Conservation (phyloP, 2,329 filamentous ascomycete species). For the Plenodomus lindquistii region DNA sequence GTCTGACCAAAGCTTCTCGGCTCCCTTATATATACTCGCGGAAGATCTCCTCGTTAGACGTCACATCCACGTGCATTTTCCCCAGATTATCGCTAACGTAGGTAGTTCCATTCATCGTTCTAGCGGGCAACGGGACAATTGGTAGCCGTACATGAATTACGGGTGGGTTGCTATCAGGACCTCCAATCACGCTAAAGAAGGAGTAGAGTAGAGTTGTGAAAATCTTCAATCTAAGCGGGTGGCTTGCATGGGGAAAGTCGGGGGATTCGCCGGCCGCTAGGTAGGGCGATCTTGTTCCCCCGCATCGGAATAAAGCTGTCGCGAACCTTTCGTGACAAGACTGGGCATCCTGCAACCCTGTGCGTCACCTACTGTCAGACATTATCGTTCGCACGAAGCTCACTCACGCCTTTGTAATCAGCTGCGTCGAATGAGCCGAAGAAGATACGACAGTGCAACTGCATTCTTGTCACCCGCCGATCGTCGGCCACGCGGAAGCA, state of each 20-base stretch:
- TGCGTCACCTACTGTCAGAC: not conserved
- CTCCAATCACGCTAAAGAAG: too few species aligned
- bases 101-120: too few species aligned
- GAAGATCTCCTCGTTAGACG: not conserved
- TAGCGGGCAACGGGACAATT: slow-evolving; percentile 9
- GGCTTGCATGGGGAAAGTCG: slow-evolving; percentile 3
- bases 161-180: slow-evolving; percentile 6
- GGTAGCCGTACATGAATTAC: slow-evolving; percentile 2
- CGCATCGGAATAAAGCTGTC: not conserved
- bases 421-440: too few species aligned
- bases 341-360: not conserved
- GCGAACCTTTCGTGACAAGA: not conserved
- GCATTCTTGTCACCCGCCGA: not conserved
- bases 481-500: not conserved
- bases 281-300: not conserved
- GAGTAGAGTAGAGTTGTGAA: too few species aligned
- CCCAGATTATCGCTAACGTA: not conserved
- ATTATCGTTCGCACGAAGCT: not conserved
- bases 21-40: not conserved
- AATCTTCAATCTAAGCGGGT: not conserved
- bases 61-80: not conserved
- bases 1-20: not conserved
- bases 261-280: not conserved
- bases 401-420: too few species aligned
- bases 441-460: not conserved